Evolutionary conservation across 1,139 yeast genomes (phyloP), one percentile per base, ranked within the genome.

Genomic region (Debaryomyces nepalensis): DNA sequence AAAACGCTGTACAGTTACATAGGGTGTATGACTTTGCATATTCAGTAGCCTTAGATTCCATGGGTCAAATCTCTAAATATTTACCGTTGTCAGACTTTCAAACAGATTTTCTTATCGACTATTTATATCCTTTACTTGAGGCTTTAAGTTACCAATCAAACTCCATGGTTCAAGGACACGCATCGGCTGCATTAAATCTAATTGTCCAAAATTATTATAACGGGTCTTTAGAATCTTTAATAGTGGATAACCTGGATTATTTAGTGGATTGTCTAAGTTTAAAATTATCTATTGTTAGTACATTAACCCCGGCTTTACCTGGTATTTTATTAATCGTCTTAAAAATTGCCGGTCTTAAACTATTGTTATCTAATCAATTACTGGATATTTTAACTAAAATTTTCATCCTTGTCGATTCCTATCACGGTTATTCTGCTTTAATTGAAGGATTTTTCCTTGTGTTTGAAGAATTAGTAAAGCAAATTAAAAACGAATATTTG

Each of bases 401-500:
- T 51, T 88, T 93, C 60, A 81, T 83, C 8, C 66, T 90, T 24
- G 70, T 93, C 38, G 98, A 93, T 60, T 73, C 82, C 33, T 91
- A 84, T 53, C 96, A 91, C 64, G 95, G 95, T 0, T 91, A 93
- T 59, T 68, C 81, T 1, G 68, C 73, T 11, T 66, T 93, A 16
- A 83, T 88, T 37, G 83, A 84, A 45, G 90, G 90, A 0, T 83
- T 89, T 45, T 87, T 91, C 50, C 65, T 76, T 5, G 84, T 88
- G 0, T 87, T 91, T 53, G 78, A 77, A 37, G 83, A 85, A 12
- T 63, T 91, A 2, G 73, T 84, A 1, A 64, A 65, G 12, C 87
- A 85, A 54, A 70, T 85, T 9, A 61, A 64, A 16, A 59, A 60
- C 8, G 57, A 66, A 26, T 82, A 75, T 52, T 43, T 73, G 33